Percentiles rank a stretch among this genome's conserved stretches.
Conservation (phyloP, 352 stramenopile species). For the Pythium brachiatum region DNA sequence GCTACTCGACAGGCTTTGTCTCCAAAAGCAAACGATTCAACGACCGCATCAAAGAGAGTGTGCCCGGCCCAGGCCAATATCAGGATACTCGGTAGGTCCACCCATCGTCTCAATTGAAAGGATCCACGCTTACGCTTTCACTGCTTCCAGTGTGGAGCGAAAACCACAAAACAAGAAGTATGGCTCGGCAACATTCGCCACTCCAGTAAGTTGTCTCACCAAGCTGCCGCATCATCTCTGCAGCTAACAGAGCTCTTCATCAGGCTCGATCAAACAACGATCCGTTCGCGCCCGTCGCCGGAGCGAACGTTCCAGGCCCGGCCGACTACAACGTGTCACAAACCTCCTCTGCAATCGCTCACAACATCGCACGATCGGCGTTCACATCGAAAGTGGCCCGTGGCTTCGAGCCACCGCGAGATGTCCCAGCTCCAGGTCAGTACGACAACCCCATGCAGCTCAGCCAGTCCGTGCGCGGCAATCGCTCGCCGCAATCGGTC, state of each 20-base stretch:
- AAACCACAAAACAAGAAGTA: conserved; percentile 62
- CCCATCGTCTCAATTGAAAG: not conserved
- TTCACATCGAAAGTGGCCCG: conserved; percentile 65
- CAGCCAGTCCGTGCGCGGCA: conserved; percentile 16
- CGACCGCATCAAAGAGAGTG: conserved; percentile 40
- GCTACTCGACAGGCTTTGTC: conserved; percentile 75
- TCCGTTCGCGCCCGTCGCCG: conserved; percentile 14
- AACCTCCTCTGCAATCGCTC: conserved; percentile 34
- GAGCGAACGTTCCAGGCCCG: conserved; percentile 36
- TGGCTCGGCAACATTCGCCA: conserved; percentile 66
- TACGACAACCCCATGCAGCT: conserved; percentile 67
- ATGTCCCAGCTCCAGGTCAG: conserved; percentile 60
- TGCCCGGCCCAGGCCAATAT: conserved; percentile 67
- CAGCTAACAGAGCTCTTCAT: not conserved
- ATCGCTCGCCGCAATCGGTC: conserved; percentile 40
- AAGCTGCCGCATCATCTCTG: not conserved
- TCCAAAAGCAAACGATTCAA: conserved; percentile 76
- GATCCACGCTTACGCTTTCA: not conserved
- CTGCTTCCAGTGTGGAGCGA: conserved; percentile 32
- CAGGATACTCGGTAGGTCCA: conserved; percentile 39
- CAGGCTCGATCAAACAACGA: conserved; percentile 41
- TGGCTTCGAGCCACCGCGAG: conserved; percentile 42
- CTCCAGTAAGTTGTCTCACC: conserved; percentile 29
- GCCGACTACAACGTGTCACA: conserved; percentile 52
- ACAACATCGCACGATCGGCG: conserved; percentile 56